Evolutionary conservation across 352 stramenopile species (phyloP).

Genomic region (Globisporangium parvum): DNA sequence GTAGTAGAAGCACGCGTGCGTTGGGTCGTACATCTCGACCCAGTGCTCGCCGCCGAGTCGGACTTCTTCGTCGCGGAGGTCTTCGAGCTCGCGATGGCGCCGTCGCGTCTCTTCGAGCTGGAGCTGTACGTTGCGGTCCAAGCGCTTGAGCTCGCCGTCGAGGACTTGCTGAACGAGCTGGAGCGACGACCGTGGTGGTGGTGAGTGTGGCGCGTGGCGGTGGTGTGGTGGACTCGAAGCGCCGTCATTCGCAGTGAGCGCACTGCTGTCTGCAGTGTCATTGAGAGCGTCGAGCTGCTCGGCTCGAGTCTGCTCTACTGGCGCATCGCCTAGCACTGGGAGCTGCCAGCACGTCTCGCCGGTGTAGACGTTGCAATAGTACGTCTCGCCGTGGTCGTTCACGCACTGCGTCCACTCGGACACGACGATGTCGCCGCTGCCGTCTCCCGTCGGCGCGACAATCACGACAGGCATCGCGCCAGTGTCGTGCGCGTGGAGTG

Average conservation of each 20-base stretch:
- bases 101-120: slow-evolving; percentile 23
- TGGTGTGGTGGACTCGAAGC: too few species aligned
- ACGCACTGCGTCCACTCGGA: slow-evolving; percentile 30
- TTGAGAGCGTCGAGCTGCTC: background rate
- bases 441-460: background rate
- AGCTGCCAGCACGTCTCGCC: slow-evolving; percentile 41
- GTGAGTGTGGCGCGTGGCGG: background rate
- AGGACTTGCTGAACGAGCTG: slow-evolving; percentile 18
- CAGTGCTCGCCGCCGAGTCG: slow-evolving; percentile 29
- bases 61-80: slow-evolving; percentile 23
- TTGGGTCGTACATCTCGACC: slow-evolving; percentile 49
- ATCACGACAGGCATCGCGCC: slow-evolving; percentile 8
- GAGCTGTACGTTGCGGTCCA: slow-evolving; percentile 21
- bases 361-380: slow-evolving; percentile 35
- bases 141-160: slow-evolving; percentile 14
- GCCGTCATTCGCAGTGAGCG: background rate
- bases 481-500: slow-evolving; percentile 2
- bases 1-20: slow-evolving; percentile 41
- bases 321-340: slow-evolving; percentile 7
- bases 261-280: background rate
- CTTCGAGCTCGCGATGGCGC: slow-evolving; percentile 19
- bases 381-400: slow-evolving; percentile 35
- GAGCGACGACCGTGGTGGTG: background rate
- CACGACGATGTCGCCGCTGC: background rate
- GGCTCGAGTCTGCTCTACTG: background rate